These are phyloP conservation scores for Ogataea chonburiensis DNA, from an alignment of 805 yeast species.

Conservation along the genomic window DNA sequence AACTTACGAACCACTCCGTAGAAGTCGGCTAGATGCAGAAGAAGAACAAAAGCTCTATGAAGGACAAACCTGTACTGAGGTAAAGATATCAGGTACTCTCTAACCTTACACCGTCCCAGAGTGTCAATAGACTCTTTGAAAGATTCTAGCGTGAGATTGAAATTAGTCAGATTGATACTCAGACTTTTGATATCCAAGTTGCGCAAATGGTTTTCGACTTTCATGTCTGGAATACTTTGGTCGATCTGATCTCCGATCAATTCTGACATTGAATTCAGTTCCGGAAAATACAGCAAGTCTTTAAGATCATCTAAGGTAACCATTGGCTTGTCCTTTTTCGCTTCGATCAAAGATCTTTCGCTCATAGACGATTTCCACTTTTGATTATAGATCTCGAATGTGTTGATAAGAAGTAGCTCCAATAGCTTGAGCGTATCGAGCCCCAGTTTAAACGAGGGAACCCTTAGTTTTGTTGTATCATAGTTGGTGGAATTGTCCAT, in stretches of 20 bases:
- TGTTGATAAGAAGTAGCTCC: slow-evolving; percentile 30
- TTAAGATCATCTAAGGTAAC: slow-evolving; percentile 18
- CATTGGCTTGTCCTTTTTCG: slow-evolving; percentile 12
- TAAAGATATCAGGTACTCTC: slow-evolving; percentile 19
- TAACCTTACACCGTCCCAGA: slow-evolving; percentile 26
- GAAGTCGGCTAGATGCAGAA: slow-evolving; percentile 49
- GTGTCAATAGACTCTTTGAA: slow-evolving; percentile 26
- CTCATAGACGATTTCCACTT: slow-evolving; percentile 26
- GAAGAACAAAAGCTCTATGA: slow-evolving; percentile 41
- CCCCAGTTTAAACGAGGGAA: slow-evolving; percentile 30
- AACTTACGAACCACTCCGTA: slow-evolving; percentile 45
- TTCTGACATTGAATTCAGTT: slow-evolving; percentile 15
- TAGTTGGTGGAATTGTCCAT: slow-evolving; percentile 35
- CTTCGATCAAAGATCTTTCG: slow-evolving; percentile 19
- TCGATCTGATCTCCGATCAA: slow-evolving; percentile 7
- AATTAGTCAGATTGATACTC: slow-evolving; percentile 26
- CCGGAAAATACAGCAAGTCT: slow-evolving; percentile 23
- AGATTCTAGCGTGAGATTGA: slow-evolving; percentile 32
- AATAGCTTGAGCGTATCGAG: slow-evolving; percentile 29
- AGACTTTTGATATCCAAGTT: slow-evolving; percentile 25
- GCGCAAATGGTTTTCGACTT: slow-evolving; percentile 22
- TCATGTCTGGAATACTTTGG: slow-evolving; percentile 21
- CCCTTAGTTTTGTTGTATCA: slow-evolving; percentile 32
- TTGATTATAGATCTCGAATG: slow-evolving; percentile 28
- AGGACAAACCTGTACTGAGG: slow-evolving; percentile 34